phyloP scores from a whole-genome alignment of 225 moss, liverwort and hornwort genomes.

The Straminergon stramineum region DNA sequence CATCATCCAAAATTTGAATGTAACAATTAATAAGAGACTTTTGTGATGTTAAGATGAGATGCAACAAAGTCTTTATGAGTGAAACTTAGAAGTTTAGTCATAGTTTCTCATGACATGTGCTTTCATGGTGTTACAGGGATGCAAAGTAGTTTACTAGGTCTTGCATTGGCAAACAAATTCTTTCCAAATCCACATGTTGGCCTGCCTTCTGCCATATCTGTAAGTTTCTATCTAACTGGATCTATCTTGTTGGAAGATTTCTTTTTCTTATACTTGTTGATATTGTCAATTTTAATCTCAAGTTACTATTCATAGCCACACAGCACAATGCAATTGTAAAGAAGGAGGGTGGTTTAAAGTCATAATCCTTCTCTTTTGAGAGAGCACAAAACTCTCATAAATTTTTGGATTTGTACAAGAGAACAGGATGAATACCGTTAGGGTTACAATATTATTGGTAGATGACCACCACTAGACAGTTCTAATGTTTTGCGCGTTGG shows the following conservation, averaged over 20 bases:
- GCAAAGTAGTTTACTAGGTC: slow-evolving; percentile 77
- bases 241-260: background rate
- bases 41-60: background rate
- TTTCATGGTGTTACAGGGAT: slow-evolving; percentile 20
- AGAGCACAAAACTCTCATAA: background rate
- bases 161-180: slow-evolving; percentile 69
- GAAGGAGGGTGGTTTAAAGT: too few species aligned
- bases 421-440: too few species aligned
- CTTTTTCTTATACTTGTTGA: background rate
- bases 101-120: background rate
- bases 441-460: background rate
- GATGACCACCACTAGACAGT: background rate
- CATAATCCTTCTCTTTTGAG: background rate
- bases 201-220: slow-evolving; percentile 59
- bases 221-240: background rate
- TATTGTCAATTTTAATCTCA: too few species aligned
- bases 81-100: background rate
- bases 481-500: background rate
- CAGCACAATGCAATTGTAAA: too few species aligned
- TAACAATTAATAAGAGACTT: background rate
- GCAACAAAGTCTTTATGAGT: background rate
- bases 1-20: background rate
- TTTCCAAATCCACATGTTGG: slow-evolving; percentile 57
- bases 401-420: background rate
- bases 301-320: background rate